Evolutionary conservation across 495 filamentous ascomycete species (phyloP).

Genomic region (Staphylotrichum tortipilum): DNA sequence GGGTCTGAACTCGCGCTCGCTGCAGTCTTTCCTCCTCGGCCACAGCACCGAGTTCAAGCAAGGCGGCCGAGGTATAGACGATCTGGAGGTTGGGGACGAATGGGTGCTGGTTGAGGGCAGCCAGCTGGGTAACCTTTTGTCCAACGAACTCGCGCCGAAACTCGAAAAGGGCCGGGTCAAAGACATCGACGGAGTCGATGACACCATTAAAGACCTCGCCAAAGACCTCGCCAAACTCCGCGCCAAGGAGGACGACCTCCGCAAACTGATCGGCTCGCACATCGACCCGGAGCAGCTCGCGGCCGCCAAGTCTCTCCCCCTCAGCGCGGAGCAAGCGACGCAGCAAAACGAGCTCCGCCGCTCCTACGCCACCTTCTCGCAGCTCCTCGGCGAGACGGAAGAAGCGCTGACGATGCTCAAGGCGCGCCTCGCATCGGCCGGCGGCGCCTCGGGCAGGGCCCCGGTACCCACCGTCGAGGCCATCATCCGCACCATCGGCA

Average conservation of each 20-base stretch:
- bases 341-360: slow-evolving; percentile 77
- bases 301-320: slow-evolving; percentile 54
- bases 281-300: slow-evolving; percentile 55
- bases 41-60: slow-evolving; percentile 47
- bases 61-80: slow-evolving; percentile 40
- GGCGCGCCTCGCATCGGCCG: slow-evolving; percentile 59
- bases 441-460: slow-evolving; percentile 34
- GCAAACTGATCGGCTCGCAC: slow-evolving; percentile 54
- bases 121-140: slow-evolving; percentile 50
- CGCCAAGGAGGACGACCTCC: slow-evolving; percentile 62
- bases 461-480: slow-evolving; percentile 76
- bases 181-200: slow-evolving; percentile 54
- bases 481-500: slow-evolving; percentile 79
- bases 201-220: slow-evolving; percentile 50
- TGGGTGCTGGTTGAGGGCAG: slow-evolving; percentile 65
- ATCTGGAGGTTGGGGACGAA: slow-evolving; percentile 55
- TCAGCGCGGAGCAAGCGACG: slow-evolving; percentile 69
- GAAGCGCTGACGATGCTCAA: slow-evolving; percentile 73
- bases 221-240: slow-evolving; percentile 59
- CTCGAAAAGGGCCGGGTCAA: slow-evolving; percentile 58
- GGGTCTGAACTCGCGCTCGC: slow-evolving; percentile 72
- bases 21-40: slow-evolving; percentile 62
- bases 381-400: slow-evolving; percentile 67
- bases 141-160: slow-evolving; percentile 42
- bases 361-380: slow-evolving; percentile 58